Evolutionary conservation across 225 moss, liverwort and hornwort genomes (phyloP).

Genomic region (Physcomitrium patens): DNA sequence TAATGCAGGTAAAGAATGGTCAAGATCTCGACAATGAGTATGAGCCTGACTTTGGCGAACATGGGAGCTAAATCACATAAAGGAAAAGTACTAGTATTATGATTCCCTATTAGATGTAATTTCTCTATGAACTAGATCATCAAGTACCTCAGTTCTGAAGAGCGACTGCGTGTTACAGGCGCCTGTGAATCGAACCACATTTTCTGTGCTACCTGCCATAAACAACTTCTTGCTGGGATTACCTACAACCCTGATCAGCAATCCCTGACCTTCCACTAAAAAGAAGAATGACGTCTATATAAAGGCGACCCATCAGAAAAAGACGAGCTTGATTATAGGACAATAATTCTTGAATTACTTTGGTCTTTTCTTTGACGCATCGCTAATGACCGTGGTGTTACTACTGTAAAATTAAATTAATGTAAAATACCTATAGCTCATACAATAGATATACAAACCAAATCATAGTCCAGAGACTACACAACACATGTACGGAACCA

Average conservation of each 20-base stretch:
- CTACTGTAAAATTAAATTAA: constrained; percentile 19
- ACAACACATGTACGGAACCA: constrained; percentile 19
- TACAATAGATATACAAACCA: constrained; percentile 11
- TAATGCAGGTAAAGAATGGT: constrained; percentile 11
- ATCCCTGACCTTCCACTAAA: constrained; percentile 21
- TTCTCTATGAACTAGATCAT: not conserved
- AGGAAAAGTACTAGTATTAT: not conserved
- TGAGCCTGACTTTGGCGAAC: not conserved
- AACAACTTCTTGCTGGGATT: constrained; percentile 18
- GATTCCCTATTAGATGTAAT: constrained; percentile 12
- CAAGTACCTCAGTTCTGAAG: constrained; percentile 59
- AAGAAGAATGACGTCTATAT: constrained; percentile 20
- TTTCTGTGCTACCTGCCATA: constrained; percentile 49
- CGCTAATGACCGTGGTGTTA: constrained; percentile 3
- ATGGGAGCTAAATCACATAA: not conserved
- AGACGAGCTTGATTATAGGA: constrained; percentile 1
- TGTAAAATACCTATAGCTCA: constrained; percentile 2
- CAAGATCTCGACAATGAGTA: constrained; percentile 12
- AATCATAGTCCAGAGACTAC: constrained; percentile 8
- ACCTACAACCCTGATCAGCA: constrained; percentile 6
- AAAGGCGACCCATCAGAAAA: not conserved
- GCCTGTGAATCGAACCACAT: constrained; percentile 45
- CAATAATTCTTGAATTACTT: constrained; percentile 4
- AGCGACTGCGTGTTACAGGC: constrained; percentile 62
- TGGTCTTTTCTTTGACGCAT: constrained; percentile 5